Evolutionary conservation across 352 stramenopile species (phyloP), one percentile per base, ranked within the genome.

Genomic region (Pythium plurisporium): DNA sequence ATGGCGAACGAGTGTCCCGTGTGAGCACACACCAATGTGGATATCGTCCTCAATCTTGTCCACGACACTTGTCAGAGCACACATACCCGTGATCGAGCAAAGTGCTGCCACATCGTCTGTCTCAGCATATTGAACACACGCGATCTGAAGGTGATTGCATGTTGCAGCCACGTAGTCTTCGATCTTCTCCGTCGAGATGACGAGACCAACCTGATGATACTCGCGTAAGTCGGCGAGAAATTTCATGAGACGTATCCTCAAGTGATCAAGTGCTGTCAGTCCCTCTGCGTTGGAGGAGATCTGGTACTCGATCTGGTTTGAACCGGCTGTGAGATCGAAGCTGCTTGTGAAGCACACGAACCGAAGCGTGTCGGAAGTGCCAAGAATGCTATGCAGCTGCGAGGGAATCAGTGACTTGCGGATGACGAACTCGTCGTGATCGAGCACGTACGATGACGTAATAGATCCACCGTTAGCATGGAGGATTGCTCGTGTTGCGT

Each of bases 41-140:
- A 48, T 33, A 0, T 50, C 37, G 0, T 37, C 43, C 10, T 33
- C 20, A 17, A 90, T 64, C 3, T 67, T 40, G n/a, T 91, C 79
- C 9, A 89, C 78, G 0, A 84, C 42, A 52, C 68, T 87, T 1
- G 74, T 66, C 5, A 93, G 53, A 14, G 75, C 65, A 27, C 58
- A 56, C 9, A 83, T 72, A 2, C 64, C 64, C 10, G 70, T 64
- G n/a, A 41, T 54, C 1, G 64, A 63, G 20, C 79, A 82, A 1
- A 91, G 51, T 14, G 58, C 59, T 1, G 67, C 55, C 0, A 91
- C 40, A 41, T 93, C 80, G 36, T 77, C 65, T 8, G 58, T 51
- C 33, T 89, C 82, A 4, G 67, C 73, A 34, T 76, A 76, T 43
- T 88, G 75, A 8, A 91, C 68, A 33, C 80, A 91, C 15, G 75